Conservation (phyloP, 306 rosid species). For the Quercus ilex region DNA sequence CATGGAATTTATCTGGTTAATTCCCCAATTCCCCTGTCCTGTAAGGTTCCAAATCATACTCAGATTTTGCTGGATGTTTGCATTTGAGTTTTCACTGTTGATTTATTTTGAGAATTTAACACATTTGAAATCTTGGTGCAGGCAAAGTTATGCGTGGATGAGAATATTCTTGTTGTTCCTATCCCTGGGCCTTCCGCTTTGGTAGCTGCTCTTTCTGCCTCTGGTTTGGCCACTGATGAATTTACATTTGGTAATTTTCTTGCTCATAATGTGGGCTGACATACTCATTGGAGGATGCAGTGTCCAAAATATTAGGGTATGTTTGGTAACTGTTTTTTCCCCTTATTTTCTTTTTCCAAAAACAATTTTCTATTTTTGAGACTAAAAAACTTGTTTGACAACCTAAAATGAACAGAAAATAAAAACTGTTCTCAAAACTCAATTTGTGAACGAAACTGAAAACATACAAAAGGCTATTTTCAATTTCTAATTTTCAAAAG, state of each 20-base stretch:
- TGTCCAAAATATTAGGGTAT: not conserved
- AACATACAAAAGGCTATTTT: too few relatives aligned
- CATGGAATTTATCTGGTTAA: not conserved
- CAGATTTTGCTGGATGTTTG: not conserved
- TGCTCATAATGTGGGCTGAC: constrained; percentile 2
- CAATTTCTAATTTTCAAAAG: too few relatives aligned
- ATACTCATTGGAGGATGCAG: constrained; percentile 10
- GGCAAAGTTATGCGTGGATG: constrained; percentile 74
- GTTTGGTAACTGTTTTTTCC: too few relatives aligned
- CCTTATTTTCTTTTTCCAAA: too few relatives aligned
- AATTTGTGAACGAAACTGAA: too few relatives aligned
- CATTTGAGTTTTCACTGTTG: not conserved
- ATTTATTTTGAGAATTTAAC: not conserved
- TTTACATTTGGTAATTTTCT: constrained; percentile 69
- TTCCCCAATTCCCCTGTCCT: not conserved
- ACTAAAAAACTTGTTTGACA: too few relatives aligned
- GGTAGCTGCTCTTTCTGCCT: constrained; percentile 86
- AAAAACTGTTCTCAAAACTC: too few relatives aligned
- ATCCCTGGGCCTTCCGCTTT: constrained; percentile 94
- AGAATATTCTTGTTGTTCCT: constrained; percentile 77
- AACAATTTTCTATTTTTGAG: too few relatives aligned
- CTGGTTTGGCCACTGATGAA: constrained; percentile 76
- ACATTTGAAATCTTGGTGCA: constrained; percentile 30
- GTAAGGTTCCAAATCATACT: not conserved
- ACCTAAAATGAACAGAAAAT: too few relatives aligned